Evolutionary conservation across 306 rosid species (phyloP).

Genomic region (Lupinus albus): DNA sequence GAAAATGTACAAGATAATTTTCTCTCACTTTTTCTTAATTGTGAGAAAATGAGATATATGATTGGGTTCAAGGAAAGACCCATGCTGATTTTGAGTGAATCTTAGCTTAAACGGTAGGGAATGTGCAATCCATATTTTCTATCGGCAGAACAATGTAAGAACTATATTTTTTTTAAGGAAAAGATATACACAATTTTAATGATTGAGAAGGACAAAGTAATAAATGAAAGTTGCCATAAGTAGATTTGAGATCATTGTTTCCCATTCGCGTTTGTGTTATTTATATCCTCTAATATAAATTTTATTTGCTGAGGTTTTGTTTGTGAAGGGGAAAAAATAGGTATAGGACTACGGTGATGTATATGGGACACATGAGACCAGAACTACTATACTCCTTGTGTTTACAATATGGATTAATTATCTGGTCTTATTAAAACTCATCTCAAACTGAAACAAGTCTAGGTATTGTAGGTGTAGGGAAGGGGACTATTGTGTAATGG

Average conservation of each 20-base stretch:
- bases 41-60: neutral
- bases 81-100: slow-evolving; percentile 52
- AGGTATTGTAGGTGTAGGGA: too few relatives aligned
- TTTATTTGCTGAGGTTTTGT: neutral
- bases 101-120: slow-evolving; percentile 51
- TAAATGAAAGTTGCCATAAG: neutral
- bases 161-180: neutral
- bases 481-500: too few relatives aligned
- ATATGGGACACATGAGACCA: too few relatives aligned
- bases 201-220: slow-evolving; percentile 15
- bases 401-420: too few relatives aligned
- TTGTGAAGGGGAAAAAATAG: neutral
- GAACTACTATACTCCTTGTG: too few relatives aligned
- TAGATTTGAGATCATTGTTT: neutral
- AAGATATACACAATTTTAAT: slow-evolving; percentile 16
- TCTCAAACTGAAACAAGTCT: too few relatives aligned
- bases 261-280: neutral
- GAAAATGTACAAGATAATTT: slow-evolving; percentile 11
- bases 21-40: neutral
- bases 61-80: slow-evolving; percentile 45
- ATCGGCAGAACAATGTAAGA: slow-evolving; percentile 50
- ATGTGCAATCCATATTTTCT: slow-evolving; percentile 54
- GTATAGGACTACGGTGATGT: too few relatives aligned
- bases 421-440: too few relatives aligned
- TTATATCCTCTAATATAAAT: neutral